Base-by-base conservation (phyloP, 441 rosid species). In the Euphorbia corollata region DNA sequence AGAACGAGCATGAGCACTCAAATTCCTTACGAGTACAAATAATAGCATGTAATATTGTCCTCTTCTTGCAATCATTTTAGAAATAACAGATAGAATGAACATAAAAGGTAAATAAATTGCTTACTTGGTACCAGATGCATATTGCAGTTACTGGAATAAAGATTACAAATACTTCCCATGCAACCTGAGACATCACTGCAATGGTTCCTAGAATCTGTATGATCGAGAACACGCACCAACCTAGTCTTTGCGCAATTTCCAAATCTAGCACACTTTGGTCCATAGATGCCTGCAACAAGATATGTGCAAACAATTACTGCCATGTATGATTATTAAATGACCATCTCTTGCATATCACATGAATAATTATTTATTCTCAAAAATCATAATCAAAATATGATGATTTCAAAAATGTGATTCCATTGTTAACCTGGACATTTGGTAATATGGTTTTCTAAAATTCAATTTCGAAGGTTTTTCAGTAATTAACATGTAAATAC, bases 121-220 rank as follows among this genome's bases (percentile, higher is more conserved):
- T 77, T 91, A 89, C 99, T 77, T 91, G 99, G 77, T 94, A 94
- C 87, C 96, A 91, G 59, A 94, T 82, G 73, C 99, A 94, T 72
- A 89, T 80, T 68, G 88, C 96, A 47, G 97, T 87, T 63, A 91
- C 98, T 38, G 99, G 99, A 83, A 94, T 91, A 86, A 94, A 94
- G 81, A 94, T 84, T 72, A 87, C 82, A 70, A 91, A 94, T 70
- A 94, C 98, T 86, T 94, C 78, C 99, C 99, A 94, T 58, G 98
- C 99, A 64, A 87, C 98, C 70, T 94, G 97, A 47, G 99, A 88
- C 97, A 91, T 94, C 19, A 91, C 98, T 24, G 83, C 84, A 70
- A 94, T 85, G 27, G 97, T 87, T 71, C 97, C 99, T 7, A 89
- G 24, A 10, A 94, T 68, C 77, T 88, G 96, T 71, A 94, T 89